Evolutionary conservation across 2,329 filamentous ascomycete genomes (phyloP).

Genomic region (Aspergillus ochraceus): DNA sequence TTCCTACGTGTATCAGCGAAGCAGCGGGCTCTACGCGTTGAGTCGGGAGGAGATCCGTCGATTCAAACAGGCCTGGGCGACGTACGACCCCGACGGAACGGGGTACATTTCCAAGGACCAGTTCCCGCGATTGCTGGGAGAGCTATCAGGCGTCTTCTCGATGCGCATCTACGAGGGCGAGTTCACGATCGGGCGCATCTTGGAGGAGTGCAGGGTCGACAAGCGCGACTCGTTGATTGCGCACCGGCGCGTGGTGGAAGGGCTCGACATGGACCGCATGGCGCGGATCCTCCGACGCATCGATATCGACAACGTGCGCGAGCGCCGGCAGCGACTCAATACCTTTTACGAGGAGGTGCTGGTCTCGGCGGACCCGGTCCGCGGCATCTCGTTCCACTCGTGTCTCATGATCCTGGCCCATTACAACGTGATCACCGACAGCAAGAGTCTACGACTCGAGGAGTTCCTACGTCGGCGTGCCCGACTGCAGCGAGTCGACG

Average conservation of each 20-base stretch:
- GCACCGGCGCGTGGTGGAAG: conserved; percentile 45
- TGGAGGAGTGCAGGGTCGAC: conserved; percentile 76
- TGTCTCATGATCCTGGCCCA: conserved; percentile 95
- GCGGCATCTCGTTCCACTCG: conserved; percentile 86
- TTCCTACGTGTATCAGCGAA: conserved; percentile 97
- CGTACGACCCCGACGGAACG: conserved; percentile 85
- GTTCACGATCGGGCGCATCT: conserved; percentile 79
- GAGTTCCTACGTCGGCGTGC: conserved; percentile 91
- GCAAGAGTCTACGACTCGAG: conserved; percentile 89
- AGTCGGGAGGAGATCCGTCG: conserved; percentile 91
- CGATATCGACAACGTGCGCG: conserved; percentile 72
- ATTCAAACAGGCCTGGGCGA: conserved; percentile 98
- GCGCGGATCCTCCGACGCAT: conserved; percentile 72
- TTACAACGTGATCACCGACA: conserved; percentile 98
- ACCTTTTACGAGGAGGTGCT: conserved; percentile 97
- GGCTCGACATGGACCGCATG: conserved; percentile 72
- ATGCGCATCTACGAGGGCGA: conserved; percentile 95
- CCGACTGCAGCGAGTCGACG: conserved; percentile 87
- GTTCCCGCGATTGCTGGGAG: conserved; percentile 82
- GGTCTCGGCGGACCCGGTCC: conserved; percentile 85
- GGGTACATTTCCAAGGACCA: conserved; percentile 88
- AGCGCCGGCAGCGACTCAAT: conserved; percentile 77
- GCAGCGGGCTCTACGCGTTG: conserved; percentile 85
- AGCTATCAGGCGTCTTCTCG: conserved; percentile 92
- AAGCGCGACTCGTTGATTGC: conserved; percentile 46